These are phyloP conservation scores for Myxozyma vanderwaltii DNA, from an alignment of 805 yeast species.

Conservation along the genomic window DNA sequence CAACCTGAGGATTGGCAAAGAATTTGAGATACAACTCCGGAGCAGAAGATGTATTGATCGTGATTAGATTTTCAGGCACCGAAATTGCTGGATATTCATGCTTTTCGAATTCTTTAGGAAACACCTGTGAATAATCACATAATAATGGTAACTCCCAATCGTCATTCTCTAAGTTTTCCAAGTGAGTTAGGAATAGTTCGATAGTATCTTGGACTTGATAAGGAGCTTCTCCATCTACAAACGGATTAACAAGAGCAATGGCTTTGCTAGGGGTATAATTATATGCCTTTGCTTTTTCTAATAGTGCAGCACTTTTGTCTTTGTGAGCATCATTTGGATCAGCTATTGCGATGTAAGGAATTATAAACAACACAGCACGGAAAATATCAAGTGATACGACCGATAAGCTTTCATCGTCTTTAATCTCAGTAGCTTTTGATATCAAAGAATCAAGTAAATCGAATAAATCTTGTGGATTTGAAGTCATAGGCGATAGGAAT, in stretches of 20 bases:
- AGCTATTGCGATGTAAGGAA: constrained; percentile 25
- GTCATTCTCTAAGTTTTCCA: constrained; percentile 13
- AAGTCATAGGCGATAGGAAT: constrained; percentile 62
- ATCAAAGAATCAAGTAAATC: constrained; percentile 57
- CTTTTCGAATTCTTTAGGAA: constrained; percentile 21
- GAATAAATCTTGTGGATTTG: constrained; percentile 48
- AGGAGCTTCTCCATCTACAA: constrained; percentile 31
- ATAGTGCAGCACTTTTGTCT: not conserved
- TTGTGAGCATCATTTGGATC: constrained; percentile 14
- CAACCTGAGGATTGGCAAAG: constrained; percentile 58
- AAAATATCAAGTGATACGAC: constrained; percentile 18
- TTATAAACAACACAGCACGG: constrained; percentile 7
- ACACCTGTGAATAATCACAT: constrained; percentile 42
- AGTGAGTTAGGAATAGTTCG: constrained; percentile 18
- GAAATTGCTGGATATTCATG: constrained; percentile 28
- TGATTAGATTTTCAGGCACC: constrained; percentile 37
- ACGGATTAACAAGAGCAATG: constrained; percentile 19
- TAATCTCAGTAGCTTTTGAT: constrained; percentile 58
- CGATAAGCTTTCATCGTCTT: constrained; percentile 34
- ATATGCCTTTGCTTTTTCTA: constrained; percentile 15
- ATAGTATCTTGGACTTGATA: constrained; percentile 24
- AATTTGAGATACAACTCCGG: constrained; percentile 52
- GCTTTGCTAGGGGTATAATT: constrained; percentile 9
- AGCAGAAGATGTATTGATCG: constrained; percentile 44
- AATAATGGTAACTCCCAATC: constrained; percentile 36